Base-by-base conservation (phyloP, 768 basidiomycete genomes). In the Boletus sp. region DNA sequence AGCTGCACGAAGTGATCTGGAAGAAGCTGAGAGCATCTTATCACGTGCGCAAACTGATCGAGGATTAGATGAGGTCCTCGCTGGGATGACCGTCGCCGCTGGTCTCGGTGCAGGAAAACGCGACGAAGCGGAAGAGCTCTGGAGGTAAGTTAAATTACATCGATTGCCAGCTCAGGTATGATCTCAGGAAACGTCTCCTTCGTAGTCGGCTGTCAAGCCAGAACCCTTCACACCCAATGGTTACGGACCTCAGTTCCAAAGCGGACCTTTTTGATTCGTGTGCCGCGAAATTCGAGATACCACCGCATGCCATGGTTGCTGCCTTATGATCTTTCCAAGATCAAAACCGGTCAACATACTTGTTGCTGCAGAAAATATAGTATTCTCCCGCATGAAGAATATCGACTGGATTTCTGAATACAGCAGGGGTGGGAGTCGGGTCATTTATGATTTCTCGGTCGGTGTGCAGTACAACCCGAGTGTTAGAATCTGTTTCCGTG, bases 1-100 rank as follows among this genome's bases (percentile, higher is more conserved):
- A 24, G 88, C 84, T 54, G 91, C 90, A n/a, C 85, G 83, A 69
- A 90, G 88, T 4, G 90, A 91, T 66, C 71, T 93, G 52, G 88
- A 90, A 61, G 90, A 92, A 68, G 84, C 90, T 0, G 61, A 61
- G 48, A 47, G 57, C 24, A 40, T 70, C 12, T 69, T 88, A 24
- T 73, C 78, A 46, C 85, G 84, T 63, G 80, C 69, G 9, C 65
- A 65, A 37, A 57, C 71, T n/a, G 59, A 66, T 24, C 62, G 64
- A 10, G 83, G 89, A 63, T 71, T 80, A 46, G 63, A 63, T 39
- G 90, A 92, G 66, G 78, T 90, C 14, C 75, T 88, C 42, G 89
- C 87, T 7, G 90, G 84, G 1, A 77, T 79, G 66, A 78, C 80
- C 2, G 87, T 90, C 47, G 86, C 84, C 7, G 78, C 81, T 7